Evolutionary conservation across 2,329 filamentous ascomycete species (phyloP), one percentile per base, ranked within the genome.

Genomic region (Claviceps monticola): DNA sequence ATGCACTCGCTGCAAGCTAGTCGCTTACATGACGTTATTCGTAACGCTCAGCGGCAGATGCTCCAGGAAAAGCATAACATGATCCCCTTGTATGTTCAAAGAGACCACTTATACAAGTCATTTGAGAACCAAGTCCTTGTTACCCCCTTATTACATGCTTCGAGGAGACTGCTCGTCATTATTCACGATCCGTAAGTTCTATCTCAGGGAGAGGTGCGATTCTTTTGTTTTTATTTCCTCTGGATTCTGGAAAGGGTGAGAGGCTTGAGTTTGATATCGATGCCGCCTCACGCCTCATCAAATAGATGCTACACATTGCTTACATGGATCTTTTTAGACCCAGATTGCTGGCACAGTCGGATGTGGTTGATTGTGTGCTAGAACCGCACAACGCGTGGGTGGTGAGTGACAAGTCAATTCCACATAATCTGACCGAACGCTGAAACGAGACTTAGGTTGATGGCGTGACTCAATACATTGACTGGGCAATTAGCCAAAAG

Each of bases 91-190:
- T 86, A 83, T 62, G 84, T 98, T 47, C 84, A 89, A 60, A 78
- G 86, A 5, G 80, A 86, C 43, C 72, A 74, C 2, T 71, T 93
- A 0, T 85, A 83, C 55, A 84, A 82, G 57, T 84, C 84, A 0
- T 95, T 91, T 60, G 82, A 91, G 60, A 85, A 94, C 57, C 88
- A 95, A 65, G 84, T 96, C 2, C 70, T 96, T 37, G 84, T 88
- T 8, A 94, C 88, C 63, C 79, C 83, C 1, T 78, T 82, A 45
- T 80, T 93, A 50, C 73, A 80, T 53, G 69, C 76, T 38, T 75
- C 78, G 17, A 79, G 77, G 52, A 87, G 82, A 50, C 73, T 97
- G 3, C 64, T 98, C 13, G 72, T 98, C 11, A 84, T 97, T 47
- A 84, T 98, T 52, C 93, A 98, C 65, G 91, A 96, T 61, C 88